Conservation (phyloP, 306 rosid species). For the Quercus glauca region DNA sequence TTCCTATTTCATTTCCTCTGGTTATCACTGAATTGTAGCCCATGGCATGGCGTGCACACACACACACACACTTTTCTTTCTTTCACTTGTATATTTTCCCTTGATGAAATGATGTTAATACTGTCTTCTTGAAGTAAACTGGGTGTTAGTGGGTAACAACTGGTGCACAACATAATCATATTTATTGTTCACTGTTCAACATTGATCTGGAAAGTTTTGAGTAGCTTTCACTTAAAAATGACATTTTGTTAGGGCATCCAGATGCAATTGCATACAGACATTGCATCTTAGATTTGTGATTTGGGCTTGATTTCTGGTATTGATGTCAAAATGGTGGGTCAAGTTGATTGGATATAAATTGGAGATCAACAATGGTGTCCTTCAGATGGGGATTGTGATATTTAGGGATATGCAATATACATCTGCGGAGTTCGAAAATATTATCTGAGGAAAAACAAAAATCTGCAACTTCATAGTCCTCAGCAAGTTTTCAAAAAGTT, state of each 20-base stretch:
- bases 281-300: conserved; percentile 28
- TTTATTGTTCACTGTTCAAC: neutral
- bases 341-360: neutral
- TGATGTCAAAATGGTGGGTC: conserved; percentile 8
- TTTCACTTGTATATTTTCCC: too few species aligned
- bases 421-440: too few species aligned
- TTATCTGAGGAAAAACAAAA: too few species aligned
- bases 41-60: conserved; percentile 1
- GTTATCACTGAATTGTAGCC: conserved; percentile 23
- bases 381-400: too few species aligned
- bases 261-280: conserved; percentile 18
- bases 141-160: too few species aligned
- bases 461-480: too few species aligned
- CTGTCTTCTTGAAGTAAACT: too few species aligned
- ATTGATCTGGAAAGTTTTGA: neutral
- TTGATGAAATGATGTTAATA: too few species aligned
- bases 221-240: conserved; percentile 6
- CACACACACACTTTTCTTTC: neutral
- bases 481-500: too few species aligned
- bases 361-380: too few species aligned
- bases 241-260: conserved; percentile 39
- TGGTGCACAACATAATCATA: neutral
- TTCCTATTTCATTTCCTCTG: neutral
- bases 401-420: neutral
- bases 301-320: conserved; percentile 26